Evolutionary conservation across 352 stramenopile genomes (phyloP).

Genomic region (Blastocystis sp.): DNA sequence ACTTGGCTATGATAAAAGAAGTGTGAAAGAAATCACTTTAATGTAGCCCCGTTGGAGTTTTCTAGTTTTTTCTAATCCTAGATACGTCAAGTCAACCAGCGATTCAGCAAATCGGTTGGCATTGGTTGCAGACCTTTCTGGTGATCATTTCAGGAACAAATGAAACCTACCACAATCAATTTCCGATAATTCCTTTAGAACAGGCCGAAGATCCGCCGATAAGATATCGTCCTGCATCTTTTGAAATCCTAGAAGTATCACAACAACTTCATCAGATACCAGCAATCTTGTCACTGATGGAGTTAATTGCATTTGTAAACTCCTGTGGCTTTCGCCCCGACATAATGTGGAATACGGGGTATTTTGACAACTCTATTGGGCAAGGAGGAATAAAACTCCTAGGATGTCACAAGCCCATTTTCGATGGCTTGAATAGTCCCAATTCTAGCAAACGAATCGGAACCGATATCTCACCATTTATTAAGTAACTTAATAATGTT

Average conservation of each 20-base stretch:
- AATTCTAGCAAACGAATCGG: background rate
- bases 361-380: background rate
- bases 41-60: conserved; percentile 18
- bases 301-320: background rate
- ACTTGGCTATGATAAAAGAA: background rate
- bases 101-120: conserved; percentile 27
- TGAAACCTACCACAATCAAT: background rate
- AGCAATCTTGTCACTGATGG: background rate
- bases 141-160: background rate
- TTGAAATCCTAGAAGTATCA: background rate
- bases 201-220: background rate
- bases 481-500: background rate
- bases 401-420: background rate
- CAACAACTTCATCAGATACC: background rate
- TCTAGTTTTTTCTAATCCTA: conserved; percentile 12
- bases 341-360: background rate
- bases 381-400: background rate
- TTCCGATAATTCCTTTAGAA: background rate
- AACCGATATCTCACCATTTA: background rate
- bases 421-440: background rate
- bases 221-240: conserved; percentile 18
- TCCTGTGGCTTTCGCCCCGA: background rate
- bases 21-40: background rate
- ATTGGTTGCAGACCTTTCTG: background rate
- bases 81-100: background rate